Base-by-base conservation (phyloP, 2,329 filamentous ascomycete genomes). In the Monilinia vaccinii-corymbosi region DNA sequence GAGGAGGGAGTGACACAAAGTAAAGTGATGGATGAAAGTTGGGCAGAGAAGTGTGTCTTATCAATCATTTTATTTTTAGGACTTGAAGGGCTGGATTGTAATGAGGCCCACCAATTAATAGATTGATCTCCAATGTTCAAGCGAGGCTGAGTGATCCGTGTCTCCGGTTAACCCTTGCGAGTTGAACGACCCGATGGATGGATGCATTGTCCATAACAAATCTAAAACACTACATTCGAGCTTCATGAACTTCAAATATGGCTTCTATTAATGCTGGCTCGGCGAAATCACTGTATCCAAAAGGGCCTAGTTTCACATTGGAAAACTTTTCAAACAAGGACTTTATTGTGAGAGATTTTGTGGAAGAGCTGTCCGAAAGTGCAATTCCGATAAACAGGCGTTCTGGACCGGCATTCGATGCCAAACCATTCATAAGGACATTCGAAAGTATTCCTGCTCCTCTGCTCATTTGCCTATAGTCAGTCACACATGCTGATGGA, bases 331-430 rank as follows among this genome's bases (percentile, higher is more conserved):
- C 89, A 60, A 89, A 81, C 72, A 89, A 89, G 69, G 94, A 97
- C 76, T 99, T 97, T 71, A 97, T 97, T 64, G 93, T 97, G 66
- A 91, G 96, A 71, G 94, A 99, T 76, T 99, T 99, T 72, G 87
- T 99, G 68, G 95, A 99, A 73, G 84, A 87, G 56, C 85, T 99
- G 61, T 94, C 93, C 55, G 92, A 97, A 64, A 88, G 81, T 67
- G 89, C 91, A 25, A 82, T 91, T 40, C 86, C 89, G n/a, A 79
- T 81, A 25, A 89, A 86, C 70, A 89, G 94, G 58, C 87, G 89
- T 62, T 97, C 92, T 16, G 85, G 83, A 9, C 80, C 82, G 64
- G 78, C 80, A 5, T 99, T 99, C 76, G 94, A 99, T 70, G 91
- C 94, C 0, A 99, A 99, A 75, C 95, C 94, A 36, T 79, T 99